Percentiles rank a stretch among this genome's conserved stretches.
Conservation (phyloP, 2,329 filamentous ascomycete genomes). For the Pseudogymnoascus sp. region DNA sequence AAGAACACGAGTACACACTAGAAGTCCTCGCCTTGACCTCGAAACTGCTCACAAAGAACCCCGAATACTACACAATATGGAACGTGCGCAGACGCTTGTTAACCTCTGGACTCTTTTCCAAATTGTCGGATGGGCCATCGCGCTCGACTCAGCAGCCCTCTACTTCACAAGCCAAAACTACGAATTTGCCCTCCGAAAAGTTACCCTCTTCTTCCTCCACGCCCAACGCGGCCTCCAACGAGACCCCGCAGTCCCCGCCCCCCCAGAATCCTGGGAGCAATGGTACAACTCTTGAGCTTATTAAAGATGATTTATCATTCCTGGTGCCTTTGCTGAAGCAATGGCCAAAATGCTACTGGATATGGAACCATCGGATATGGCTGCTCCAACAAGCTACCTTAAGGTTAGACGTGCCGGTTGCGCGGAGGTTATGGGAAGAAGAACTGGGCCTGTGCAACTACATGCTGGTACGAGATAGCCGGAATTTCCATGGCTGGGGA, state of each 20-base stretch:
- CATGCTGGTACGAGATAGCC: slow-evolving; percentile 77
- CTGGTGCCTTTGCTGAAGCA: slow-evolving; percentile 75
- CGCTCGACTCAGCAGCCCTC: slow-evolving; percentile 46
- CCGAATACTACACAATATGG: slow-evolving; percentile 88
- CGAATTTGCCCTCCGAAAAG: slow-evolving; percentile 54
- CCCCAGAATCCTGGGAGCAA: slow-evolving; percentile 42
- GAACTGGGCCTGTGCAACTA: slow-evolving; percentile 77
- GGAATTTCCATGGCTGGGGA: slow-evolving; percentile 96
- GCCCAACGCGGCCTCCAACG: slow-evolving; percentile 43
- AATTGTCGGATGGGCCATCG: slow-evolving; percentile 40
- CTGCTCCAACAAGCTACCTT: slow-evolving; percentile 62
- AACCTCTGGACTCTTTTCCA: slow-evolving; percentile 40
- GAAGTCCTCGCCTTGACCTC: slow-evolving; percentile 60
- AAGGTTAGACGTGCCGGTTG: slow-evolving; percentile 46
- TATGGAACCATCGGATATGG: slow-evolving; percentile 95
- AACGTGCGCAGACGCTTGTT: slow-evolving; percentile 72
- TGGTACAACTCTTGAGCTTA: slow-evolving; percentile 45
- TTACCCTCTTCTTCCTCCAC: slow-evolving; percentile 48
- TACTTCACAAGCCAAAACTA: slow-evolving; percentile 45
- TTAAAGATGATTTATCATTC: slow-evolving; percentile 70
- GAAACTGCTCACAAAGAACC: slow-evolving; percentile 67
- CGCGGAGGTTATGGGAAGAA: slow-evolving; percentile 67
- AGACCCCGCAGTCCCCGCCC: slow-evolving; percentile 39
- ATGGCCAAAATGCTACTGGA: slow-evolving; percentile 97
- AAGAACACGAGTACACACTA: slow-evolving; percentile 28